Conservation (phyloP, 441 rosid genomes). For the Aleurites moluccanus region DNA sequence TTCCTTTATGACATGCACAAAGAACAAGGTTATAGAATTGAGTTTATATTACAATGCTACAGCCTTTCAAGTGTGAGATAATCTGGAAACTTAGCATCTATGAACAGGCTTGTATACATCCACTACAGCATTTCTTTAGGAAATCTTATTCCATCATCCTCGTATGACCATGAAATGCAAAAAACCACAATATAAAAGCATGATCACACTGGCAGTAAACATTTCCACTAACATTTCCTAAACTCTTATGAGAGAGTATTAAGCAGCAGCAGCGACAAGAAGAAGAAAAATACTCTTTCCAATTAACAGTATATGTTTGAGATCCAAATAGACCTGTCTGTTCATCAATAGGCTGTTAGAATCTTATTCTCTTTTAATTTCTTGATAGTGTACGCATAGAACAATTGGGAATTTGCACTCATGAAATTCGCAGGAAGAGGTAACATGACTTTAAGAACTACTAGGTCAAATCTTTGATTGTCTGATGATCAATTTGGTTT, state of each 20-base stretch:
- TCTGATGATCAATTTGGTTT: not conserved
- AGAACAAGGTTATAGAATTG: not conserved
- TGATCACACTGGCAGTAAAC: not conserved
- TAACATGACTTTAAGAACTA: not conserved
- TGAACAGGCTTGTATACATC: not conserved
- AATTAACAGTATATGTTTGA: not conserved
- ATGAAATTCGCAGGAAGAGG: not conserved
- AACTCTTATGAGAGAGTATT: not conserved
- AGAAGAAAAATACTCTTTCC: not conserved
- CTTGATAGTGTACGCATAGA: not conserved
- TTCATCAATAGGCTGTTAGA: not conserved
- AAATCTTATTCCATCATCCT: not conserved
- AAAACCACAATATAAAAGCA: not conserved
- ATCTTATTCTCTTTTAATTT: not conserved
- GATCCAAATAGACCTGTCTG: not conserved
- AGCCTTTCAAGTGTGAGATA: not conserved
- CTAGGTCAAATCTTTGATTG: not conserved
- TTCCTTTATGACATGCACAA: conserved; percentile 1
- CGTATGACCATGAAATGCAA: not conserved
- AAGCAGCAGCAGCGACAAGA: not conserved
- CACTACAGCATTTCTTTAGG: not conserved
- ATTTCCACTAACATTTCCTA: not conserved
- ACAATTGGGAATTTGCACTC: not conserved
- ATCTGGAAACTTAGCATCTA: not conserved
- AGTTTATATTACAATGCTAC: not conserved